phyloP scores from a whole-genome alignment of 495 filamentous ascomycete species.

The Penicillium waksmanii region DNA sequence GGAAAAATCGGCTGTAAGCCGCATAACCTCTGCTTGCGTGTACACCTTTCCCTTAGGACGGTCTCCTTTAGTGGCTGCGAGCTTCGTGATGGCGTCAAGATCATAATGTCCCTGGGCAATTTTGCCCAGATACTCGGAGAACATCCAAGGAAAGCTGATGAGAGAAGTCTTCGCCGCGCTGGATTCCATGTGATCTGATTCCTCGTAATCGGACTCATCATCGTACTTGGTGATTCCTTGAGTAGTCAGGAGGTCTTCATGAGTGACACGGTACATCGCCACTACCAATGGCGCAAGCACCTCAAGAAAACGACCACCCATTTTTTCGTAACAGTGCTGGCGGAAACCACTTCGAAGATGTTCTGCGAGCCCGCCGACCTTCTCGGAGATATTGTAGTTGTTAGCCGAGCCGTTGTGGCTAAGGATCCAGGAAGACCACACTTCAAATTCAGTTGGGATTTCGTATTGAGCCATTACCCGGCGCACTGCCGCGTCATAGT shows the following conservation, averaged over 20 bases:
- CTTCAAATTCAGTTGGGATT: constrained; percentile 87
- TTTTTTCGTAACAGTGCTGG: constrained; percentile 62
- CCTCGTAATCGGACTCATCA: constrained; percentile 24
- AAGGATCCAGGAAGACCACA: constrained; percentile 84
- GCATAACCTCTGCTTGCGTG: constrained; percentile 12
- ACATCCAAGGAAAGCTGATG: constrained; percentile 95
- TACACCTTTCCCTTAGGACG: constrained; percentile 4
- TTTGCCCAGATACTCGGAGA: constrained; percentile 69
- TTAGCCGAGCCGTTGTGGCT: constrained; percentile 63
- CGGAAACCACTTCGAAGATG: constrained; percentile 69
- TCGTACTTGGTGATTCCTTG: constrained; percentile 35
- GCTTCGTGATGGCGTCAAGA: not conserved
- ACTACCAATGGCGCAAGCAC: constrained; percentile 71
- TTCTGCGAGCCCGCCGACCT: constrained; percentile 66
- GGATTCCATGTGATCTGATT: constrained; percentile 33
- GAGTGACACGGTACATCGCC: constrained; percentile 86
- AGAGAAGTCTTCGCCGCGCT: constrained; percentile 64
- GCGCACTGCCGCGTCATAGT: constrained; percentile 77
- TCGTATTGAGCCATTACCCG: constrained; percentile 86
- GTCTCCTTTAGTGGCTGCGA: not conserved
- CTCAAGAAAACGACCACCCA: constrained; percentile 61
- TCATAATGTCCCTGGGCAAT: constrained; percentile 59
- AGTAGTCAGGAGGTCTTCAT: constrained; percentile 64
- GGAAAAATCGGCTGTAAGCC: not conserved
- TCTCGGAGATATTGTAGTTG: constrained; percentile 87